Evolutionary conservation across 2,329 filamentous ascomycete genomes (phyloP).

Genomic region (Parastagonospora avenae): DNA sequence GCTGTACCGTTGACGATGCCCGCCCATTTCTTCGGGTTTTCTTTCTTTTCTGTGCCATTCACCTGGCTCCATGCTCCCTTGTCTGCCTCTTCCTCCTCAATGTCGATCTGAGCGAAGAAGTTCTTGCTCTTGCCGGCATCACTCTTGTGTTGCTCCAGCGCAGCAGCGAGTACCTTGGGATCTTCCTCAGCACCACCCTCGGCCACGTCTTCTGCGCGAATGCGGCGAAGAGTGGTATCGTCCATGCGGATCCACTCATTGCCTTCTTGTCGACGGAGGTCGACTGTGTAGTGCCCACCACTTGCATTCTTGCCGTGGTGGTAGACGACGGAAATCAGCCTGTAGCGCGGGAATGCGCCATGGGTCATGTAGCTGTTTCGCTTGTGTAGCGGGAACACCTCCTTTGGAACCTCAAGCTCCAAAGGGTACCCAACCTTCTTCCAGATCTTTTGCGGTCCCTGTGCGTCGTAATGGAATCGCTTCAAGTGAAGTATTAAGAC

Average conservation of each 20-base stretch:
- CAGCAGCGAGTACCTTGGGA: slow-evolving; percentile 68
- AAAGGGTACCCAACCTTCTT: slow-evolving; percentile 96
- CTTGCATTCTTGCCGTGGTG: slow-evolving; percentile 97
- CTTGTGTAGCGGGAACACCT: slow-evolving; percentile 80
- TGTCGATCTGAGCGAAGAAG: slow-evolving; percentile 69
- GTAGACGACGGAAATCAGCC: slow-evolving; percentile 88
- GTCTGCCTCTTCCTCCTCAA: slow-evolving; percentile 68
- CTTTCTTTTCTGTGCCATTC: slow-evolving; percentile 61
- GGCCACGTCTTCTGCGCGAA: slow-evolving; percentile 86
- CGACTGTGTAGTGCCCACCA: slow-evolving; percentile 97
- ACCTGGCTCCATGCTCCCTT: slow-evolving; percentile 85
- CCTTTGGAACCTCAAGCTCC: slow-evolving; percentile 89
- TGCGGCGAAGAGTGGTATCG: slow-evolving; percentile 85
- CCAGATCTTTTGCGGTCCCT: slow-evolving; percentile 95
- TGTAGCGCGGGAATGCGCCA: slow-evolving; percentile 79
- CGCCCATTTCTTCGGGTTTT: slow-evolving; percentile 71
- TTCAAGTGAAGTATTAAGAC: slow-evolving; percentile 95
- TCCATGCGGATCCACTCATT: slow-evolving; percentile 95
- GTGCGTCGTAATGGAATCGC: slow-evolving; percentile 92
- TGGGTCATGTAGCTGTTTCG: slow-evolving; percentile 68
- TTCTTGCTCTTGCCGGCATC: slow-evolving; percentile 64
- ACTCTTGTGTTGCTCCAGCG: slow-evolving; percentile 70
- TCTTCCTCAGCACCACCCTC: slow-evolving; percentile 83
- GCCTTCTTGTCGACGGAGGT: slow-evolving; percentile 92
- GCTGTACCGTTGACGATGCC: slow-evolving; percentile 65